Conservation (phyloP, 108 stramenopile genomes). For the Aureococcus anophagefferens region DNA sequence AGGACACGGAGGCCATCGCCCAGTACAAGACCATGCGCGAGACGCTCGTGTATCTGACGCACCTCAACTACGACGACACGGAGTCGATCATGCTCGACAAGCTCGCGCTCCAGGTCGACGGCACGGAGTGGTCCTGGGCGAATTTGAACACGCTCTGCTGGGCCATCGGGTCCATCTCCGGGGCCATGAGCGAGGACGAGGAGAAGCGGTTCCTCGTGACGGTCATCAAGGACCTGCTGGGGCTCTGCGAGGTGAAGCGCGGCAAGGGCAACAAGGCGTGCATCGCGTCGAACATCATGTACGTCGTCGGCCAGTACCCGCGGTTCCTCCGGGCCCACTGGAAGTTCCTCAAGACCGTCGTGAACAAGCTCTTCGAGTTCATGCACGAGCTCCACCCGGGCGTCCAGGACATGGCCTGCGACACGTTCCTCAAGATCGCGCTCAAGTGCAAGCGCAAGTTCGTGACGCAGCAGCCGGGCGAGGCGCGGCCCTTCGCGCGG, state of each 20-base stretch:
- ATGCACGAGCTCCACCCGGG: constrained; percentile 98
- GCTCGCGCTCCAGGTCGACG: constrained; percentile 86
- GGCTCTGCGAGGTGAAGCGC: constrained; percentile 85
- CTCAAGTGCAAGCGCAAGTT: constrained; percentile 94
- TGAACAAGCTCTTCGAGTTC: constrained; percentile 99
- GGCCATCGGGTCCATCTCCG: constrained; percentile 96
- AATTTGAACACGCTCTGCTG: constrained; percentile 97
- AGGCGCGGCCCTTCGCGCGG: constrained; percentile 73
- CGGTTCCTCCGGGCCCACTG: constrained; percentile 97
- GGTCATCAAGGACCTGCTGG: constrained; percentile 94
- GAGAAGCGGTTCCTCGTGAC: constrained; percentile 98
- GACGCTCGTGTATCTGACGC: constrained; percentile 93
- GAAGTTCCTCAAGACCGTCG: constrained; percentile 99
- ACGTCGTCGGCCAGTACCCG: constrained; percentile 99
- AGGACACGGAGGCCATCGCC: constrained; percentile 96
- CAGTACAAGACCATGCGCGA: constrained; percentile 99
- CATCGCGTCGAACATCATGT: constrained; percentile 99
- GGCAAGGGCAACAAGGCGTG: constrained; percentile 99
- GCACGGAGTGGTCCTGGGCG: constrained; percentile 76
- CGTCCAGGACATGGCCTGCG: constrained; percentile 99
- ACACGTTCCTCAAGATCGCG: constrained; percentile 97
- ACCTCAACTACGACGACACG: constrained; percentile 93
- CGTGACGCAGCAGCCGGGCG: constrained; percentile 79
- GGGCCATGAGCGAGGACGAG: constrained; percentile 96
- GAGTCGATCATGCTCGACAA: constrained; percentile 94